These are phyloP conservation scores for Mortierella sp. DNA, from an alignment of 371 early-diverging fungal species.

Conservation along the genomic window DNA sequence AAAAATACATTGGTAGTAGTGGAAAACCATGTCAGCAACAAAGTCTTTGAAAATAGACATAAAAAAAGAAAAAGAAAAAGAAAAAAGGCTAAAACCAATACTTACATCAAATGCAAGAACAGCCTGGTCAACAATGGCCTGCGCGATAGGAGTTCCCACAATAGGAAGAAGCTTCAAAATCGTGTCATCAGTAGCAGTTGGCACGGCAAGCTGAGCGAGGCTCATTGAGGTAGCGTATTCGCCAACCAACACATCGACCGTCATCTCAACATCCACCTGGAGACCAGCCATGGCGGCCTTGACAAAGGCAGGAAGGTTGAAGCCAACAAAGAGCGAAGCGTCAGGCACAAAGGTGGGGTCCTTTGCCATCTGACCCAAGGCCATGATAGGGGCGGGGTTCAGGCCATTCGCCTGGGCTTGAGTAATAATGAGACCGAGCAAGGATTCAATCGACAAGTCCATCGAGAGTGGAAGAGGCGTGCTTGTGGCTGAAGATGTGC, in stretches of 20 bases:
- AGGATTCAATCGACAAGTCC: slow-evolving; percentile 12
- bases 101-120: slow-evolving; percentile 50
- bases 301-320: slow-evolving; percentile 56
- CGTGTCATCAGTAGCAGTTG: slow-evolving; percentile 51
- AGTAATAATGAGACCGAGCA: slow-evolving; percentile 48
- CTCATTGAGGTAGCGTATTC: slow-evolving; percentile 54
- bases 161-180: slow-evolving; percentile 58
- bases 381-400: slow-evolving; percentile 56
- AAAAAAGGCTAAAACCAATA: no score
- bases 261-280: slow-evolving; percentile 56
- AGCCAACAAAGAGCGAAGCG: slow-evolving; percentile 38
- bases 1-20: no score
- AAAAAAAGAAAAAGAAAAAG: no score
- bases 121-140: slow-evolving; percentile 59
- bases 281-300: slow-evolving; percentile 59
- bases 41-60: no score
- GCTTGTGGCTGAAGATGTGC: not conserved
- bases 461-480: slow-evolving; percentile 13
- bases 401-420: slow-evolving; percentile 53
- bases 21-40: no score
- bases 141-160: slow-evolving; percentile 61
- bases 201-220: slow-evolving; percentile 56
- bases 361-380: slow-evolving; percentile 49
- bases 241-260: slow-evolving; percentile 55
- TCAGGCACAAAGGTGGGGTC: slow-evolving; percentile 36